These are phyloP conservation scores for Lentinula raphanica DNA, from an alignment of 768 basidiomycete species.

Conservation along the genomic window DNA sequence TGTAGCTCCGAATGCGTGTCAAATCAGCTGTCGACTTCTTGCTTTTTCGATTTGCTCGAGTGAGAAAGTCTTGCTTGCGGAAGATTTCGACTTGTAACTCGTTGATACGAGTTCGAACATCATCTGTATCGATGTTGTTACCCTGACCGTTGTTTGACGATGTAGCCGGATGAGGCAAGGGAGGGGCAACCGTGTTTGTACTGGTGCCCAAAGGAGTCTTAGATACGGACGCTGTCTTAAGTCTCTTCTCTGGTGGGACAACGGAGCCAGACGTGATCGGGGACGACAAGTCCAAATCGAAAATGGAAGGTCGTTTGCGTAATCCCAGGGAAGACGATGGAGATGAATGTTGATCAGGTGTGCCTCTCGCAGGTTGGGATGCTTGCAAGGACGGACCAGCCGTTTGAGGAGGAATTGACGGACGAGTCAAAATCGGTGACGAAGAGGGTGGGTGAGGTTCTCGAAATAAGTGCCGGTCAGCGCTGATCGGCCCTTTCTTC, in stretches of 20 bases:
- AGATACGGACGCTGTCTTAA: background rate
- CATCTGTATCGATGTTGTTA: background rate
- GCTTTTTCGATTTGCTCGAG: background rate
- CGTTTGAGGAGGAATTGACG: background rate
- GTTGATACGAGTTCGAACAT: background rate
- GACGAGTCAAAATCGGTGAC: background rate
- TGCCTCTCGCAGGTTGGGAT: background rate
- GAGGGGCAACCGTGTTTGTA: background rate
- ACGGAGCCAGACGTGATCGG: background rate
- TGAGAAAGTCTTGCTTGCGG: background rate
- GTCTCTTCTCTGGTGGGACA: background rate
- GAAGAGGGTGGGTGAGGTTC: background rate
- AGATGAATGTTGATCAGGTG: background rate
- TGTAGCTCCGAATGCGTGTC: background rate
- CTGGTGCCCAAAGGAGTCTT: background rate
- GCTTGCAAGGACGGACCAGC: background rate
- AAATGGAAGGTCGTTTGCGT: background rate
- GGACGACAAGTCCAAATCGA: background rate
- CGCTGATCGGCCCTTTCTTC: background rate
- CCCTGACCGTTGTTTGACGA: background rate
- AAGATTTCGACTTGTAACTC: background rate
- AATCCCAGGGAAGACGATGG: background rate
- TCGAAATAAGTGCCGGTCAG: background rate
- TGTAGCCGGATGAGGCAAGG: background rate
- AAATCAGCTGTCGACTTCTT: background rate